Conservation (phyloP, 345 rosid genomes). For the Hibiscus tridactylites region DNA sequence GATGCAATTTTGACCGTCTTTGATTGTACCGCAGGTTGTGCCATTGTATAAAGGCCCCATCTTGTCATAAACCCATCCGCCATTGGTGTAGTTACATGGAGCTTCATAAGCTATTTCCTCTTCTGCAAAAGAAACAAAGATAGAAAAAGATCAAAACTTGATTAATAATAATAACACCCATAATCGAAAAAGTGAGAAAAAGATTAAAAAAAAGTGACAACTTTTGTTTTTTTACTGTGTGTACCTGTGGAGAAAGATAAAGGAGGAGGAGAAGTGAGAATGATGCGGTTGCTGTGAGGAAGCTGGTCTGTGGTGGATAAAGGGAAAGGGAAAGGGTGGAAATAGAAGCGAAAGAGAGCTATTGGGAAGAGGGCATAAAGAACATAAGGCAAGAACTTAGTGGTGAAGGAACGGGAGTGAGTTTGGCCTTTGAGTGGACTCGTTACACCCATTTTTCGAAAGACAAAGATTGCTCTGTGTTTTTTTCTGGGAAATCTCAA, state of each 20-base stretch:
- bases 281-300: conserved; percentile 3
- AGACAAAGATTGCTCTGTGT: background rate
- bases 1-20: conserved; percentile 79
- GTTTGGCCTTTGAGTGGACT: conserved; percentile 30
- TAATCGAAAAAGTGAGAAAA: background rate
- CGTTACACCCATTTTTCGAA: conserved; percentile 25
- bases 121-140: conserved; percentile 23
- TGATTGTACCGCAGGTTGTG: conserved; percentile 69
- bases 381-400: conserved; percentile 38
- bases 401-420: conserved; percentile 17
- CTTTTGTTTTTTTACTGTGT: background rate
- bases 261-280: conserved; percentile 8
- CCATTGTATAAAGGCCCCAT: conserved; percentile 71
- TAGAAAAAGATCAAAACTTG: background rate
- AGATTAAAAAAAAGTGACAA: background rate
- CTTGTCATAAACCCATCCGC: conserved; percentile 66
- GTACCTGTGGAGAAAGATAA: conserved; percentile 22
- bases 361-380: conserved; percentile 34
- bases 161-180: background rate
- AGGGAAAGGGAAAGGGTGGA: conserved; percentile 30
- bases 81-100: conserved; percentile 64
- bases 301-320: conserved; percentile 19
- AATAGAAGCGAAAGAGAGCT: conserved; percentile 41
- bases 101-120: conserved; percentile 24
- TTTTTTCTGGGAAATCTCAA: background rate